Evolutionary conservation across 345 rosid species (phyloP), one percentile per base, ranked within the genome.

Genomic region (Rhodamnia argentea): DNA sequence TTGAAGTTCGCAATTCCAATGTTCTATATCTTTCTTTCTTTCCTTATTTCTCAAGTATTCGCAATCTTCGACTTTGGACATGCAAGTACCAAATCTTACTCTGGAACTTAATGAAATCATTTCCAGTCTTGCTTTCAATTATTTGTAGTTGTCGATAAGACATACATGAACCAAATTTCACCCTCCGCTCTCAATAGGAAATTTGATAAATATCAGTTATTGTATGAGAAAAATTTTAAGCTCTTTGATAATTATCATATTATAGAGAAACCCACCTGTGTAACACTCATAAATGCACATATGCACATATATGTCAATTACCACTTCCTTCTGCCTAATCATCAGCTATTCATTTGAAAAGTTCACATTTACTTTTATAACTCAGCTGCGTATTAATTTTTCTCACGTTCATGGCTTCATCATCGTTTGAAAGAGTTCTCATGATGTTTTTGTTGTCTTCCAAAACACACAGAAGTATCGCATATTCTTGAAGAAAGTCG

Each of bases 401-500:
- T 82, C 22, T 82, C 54, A 24, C 24, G 7, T 3, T 83, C 12
- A 53, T 52, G 56, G 52, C 26, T 4, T 52, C 55, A 16, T 29
- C 5, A 16, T 56, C 10, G 23, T 50, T 50, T 13, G 4, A 44
- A 44, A 42, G 24, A n/a, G 52, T 29, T 62, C 76, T 29, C 42
- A 6, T 29, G n/a, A 10, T 20, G 24, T 15, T 83, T 83, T 54
- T 83, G 26, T 83, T 83, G 16, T 24, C 57, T 56, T 12, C 40
- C 4, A 52, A 26, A 22, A 55, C 50, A 3, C 18, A 58, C 82
- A 86, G 88, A 86, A 86, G 82, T 86, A 83, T 81, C 76, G 88
- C 52, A 53, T 86, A 32, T 86, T 83, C 85, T 70, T 83, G 70
- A 86, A 47, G 85, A 56, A 82, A 74, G 85, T 54, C 4, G 83